Conservation (phyloP, 2,329 filamentous ascomycete genomes). For the Cephalotrichum gorgonifer region DNA sequence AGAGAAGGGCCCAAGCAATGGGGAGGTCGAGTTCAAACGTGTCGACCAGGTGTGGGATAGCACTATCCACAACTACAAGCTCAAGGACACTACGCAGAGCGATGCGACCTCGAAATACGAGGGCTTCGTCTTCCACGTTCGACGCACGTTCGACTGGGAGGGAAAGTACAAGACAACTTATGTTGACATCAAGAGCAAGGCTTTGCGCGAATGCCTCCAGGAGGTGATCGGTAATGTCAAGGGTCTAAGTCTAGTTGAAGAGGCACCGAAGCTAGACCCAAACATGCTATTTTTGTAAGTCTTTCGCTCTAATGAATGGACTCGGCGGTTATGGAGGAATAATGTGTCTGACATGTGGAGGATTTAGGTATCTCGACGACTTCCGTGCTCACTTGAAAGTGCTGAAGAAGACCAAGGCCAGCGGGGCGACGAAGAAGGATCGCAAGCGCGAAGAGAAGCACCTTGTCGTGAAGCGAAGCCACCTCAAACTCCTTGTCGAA, state of each 20-base stretch:
- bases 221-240: constrained; percentile 24
- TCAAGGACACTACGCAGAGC: constrained; percentile 42
- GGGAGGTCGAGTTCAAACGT: constrained; percentile 14
- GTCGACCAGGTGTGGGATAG: constrained; percentile 46
- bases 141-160: constrained; percentile 74
- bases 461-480: constrained; percentile 45
- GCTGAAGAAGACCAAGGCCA: constrained; percentile 46
- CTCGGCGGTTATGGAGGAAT: not conserved
- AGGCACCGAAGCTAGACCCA: constrained; percentile 62
- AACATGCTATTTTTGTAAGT: constrained; percentile 58
- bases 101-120: constrained; percentile 50
- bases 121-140: constrained; percentile 73
- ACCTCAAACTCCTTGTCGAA: constrained; percentile 62
- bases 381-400: constrained; percentile 54
- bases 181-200: constrained; percentile 78
- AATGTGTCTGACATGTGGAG: constrained; percentile 14
- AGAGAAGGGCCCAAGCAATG: not conserved
- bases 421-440: constrained; percentile 36
- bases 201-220: constrained; percentile 54
- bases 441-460: constrained; percentile 52
- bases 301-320: too few species aligned
- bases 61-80: constrained; percentile 37
- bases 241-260: constrained; percentile 67
- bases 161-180: constrained; percentile 64
- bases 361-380: constrained; percentile 71